phyloP scores from a whole-genome alignment of 139 green algal species.

The Closterium sp. region DNA sequence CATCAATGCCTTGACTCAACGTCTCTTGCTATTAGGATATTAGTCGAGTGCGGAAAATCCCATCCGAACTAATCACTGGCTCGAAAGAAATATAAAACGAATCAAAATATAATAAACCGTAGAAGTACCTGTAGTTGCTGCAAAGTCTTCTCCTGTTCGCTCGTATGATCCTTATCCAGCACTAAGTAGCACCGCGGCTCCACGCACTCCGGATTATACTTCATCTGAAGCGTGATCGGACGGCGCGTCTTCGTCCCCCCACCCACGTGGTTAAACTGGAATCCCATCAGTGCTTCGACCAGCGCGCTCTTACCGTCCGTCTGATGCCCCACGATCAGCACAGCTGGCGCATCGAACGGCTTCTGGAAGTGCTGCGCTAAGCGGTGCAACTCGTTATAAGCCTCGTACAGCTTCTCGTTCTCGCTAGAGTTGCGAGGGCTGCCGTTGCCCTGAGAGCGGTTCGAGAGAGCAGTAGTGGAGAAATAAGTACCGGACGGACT shows the following conservation, averaged over 20 bases:
- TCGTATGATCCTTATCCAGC: conserved; percentile 65
- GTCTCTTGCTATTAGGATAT: too few relatives aligned
- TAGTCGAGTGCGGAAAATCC: too few relatives aligned
- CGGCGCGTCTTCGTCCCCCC: conserved; percentile 93
- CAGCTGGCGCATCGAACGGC: conserved; percentile 91
- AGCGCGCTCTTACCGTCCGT: conserved; percentile 93
- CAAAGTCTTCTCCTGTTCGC: conserved; percentile 76
- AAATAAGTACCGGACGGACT: too few relatives aligned
- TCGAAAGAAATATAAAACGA: too few relatives aligned
- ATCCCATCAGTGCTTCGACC: conserved; percentile 94
- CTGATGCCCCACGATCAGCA: conserved; percentile 93
- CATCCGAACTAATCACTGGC: too few relatives aligned
- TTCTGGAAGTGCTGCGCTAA: conserved; percentile 91
- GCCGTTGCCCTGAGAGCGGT: too few relatives aligned
- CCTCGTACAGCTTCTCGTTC: conserved; percentile 89
- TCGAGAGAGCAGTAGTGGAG: too few relatives aligned
- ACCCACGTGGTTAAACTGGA: conserved; percentile 97
- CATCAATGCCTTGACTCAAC: conserved; percentile 51
- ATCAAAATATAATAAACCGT: conserved; percentile 55
- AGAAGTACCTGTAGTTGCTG: conserved; percentile 81
- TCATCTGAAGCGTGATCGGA: conserved; percentile 95
- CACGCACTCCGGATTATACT: conserved; percentile 81
- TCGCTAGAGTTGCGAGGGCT: conserved; percentile 54
- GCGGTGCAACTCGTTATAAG: conserved; percentile 87
- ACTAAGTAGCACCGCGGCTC: conserved; percentile 83